These are phyloP conservation scores for Phytophthora tubulina DNA, from an alignment of 352 stramenopile species.

Conservation along the genomic window DNA sequence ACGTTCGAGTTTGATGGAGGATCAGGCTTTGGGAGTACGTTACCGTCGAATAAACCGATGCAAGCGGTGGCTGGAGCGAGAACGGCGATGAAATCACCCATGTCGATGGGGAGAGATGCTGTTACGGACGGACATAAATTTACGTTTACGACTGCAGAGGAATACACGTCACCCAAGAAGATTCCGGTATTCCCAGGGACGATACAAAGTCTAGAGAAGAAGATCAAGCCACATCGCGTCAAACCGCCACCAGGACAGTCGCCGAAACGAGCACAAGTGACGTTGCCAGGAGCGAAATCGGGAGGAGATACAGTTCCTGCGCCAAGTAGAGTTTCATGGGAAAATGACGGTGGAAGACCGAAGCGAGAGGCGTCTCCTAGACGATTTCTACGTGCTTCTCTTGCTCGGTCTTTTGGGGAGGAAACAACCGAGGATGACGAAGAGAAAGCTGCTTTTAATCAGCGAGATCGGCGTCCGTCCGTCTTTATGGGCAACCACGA, in stretches of 20 bases:
- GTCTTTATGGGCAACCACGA: slow-evolving; percentile 63
- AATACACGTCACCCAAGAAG: slow-evolving; percentile 85
- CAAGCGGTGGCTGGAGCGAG: slow-evolving; percentile 40
- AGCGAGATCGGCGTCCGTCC: slow-evolving; percentile 41
- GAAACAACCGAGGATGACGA: slow-evolving; percentile 18
- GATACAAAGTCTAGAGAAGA: slow-evolving; percentile 58
- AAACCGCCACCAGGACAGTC: slow-evolving; percentile 25
- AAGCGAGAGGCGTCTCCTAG: slow-evolving; percentile 68
- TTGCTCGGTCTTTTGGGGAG: slow-evolving; percentile 45
- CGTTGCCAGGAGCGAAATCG: slow-evolving; percentile 19
- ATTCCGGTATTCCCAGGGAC: slow-evolving; percentile 78
- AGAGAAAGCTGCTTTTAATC: slow-evolving; percentile 36
- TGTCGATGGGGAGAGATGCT: slow-evolving; percentile 8
- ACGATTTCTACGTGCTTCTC: slow-evolving; percentile 70
- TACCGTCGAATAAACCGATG: slow-evolving; percentile 68
- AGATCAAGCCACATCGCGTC: slow-evolving; percentile 24
- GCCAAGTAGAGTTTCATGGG: slow-evolving; percentile 11
- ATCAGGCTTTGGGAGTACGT: slow-evolving; percentile 64
- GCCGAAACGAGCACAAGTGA: slow-evolving; percentile 21
- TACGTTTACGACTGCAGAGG: slow-evolving; percentile 71
- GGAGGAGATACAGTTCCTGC: slow-evolving; percentile 6
- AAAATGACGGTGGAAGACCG: slow-evolving; percentile 38
- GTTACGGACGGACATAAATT: slow-evolving; percentile 54
- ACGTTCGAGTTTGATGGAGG: slow-evolving; percentile 82
- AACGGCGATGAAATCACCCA: slow-evolving; percentile 31